phyloP scores from a whole-genome alignment of 257 asterid genomes.

The Anisodus acutangulus region DNA sequence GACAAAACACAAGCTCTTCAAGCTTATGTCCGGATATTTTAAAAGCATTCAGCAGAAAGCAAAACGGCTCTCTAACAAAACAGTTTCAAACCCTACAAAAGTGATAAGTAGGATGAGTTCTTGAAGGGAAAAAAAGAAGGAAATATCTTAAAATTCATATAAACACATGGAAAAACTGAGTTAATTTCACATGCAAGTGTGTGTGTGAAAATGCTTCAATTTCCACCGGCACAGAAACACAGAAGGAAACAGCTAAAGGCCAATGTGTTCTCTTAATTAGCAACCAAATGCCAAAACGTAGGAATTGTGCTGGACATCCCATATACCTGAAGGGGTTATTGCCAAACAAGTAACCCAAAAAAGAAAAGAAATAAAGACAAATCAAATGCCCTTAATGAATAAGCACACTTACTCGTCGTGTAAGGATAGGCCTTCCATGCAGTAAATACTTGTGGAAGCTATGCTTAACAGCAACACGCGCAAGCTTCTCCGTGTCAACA shows the following conservation, averaged over 20 bases:
- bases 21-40: neutral
- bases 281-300: neutral
- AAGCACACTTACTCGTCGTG: constrained; percentile 50
- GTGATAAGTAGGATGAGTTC: neutral
- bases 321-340: neutral
- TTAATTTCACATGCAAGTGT: neutral
- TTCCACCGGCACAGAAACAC: neutral
- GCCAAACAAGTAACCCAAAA: neutral
- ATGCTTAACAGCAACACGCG: constrained; percentile 74
- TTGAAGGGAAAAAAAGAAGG: neutral
- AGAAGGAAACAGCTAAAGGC: neutral
- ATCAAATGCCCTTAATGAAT: neutral
- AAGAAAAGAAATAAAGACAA: neutral
- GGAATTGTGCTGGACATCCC: neutral
- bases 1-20: neutral
- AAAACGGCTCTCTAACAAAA: neutral
- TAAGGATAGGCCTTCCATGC: constrained; percentile 50
- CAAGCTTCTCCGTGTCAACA: constrained; percentile 94
- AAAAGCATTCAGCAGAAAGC: neutral
- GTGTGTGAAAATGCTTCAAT: neutral
- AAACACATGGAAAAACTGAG: neutral
- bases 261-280: neutral
- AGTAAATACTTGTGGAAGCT: constrained; percentile 66
- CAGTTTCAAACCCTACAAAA: neutral
- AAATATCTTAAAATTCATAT: neutral